Conservation (phyloP, 2,329 filamentous ascomycete genomes). For the Volutella citrinella region DNA sequence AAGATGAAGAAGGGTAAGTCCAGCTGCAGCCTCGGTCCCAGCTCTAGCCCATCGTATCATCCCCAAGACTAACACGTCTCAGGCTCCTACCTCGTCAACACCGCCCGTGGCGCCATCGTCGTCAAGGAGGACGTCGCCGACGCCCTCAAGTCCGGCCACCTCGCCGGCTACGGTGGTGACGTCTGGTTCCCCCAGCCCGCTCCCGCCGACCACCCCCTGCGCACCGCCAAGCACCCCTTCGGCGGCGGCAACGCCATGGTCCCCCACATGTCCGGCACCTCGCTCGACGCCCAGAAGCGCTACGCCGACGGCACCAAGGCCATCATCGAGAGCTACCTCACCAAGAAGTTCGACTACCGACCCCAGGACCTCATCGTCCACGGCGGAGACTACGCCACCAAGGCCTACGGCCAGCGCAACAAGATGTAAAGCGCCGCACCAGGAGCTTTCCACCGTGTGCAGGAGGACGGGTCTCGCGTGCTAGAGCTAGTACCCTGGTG, state of each 20-base stretch:
- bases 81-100: conserved; percentile 99
- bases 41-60: too few relatives aligned
- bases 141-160: conserved; percentile 86
- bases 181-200: conserved; percentile 99
- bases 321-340: conserved; percentile 90
- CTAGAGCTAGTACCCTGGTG: too few relatives aligned
- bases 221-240: conserved; percentile 90
- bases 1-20: conserved; percentile 99
- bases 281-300: conserved; percentile 93
- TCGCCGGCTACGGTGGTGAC: conserved; percentile 83
- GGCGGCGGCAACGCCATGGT: conserved; percentile 98
- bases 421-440: conserved; percentile 29
- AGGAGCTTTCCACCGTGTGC: background rate
- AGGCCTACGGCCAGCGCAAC: conserved; percentile 78
- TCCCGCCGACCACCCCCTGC: conserved; percentile 86
- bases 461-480: too few relatives aligned
- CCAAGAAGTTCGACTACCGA: conserved; percentile 81
- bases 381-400: conserved; percentile 90
- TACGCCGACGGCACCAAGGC: conserved; percentile 85
- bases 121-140: conserved; percentile 98
- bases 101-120: conserved; percentile 95
- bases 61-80: too few relatives aligned
- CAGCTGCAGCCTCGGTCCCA: too few relatives aligned
- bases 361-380: conserved; percentile 88
- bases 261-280: conserved; percentile 97